These are phyloP conservation scores for Fusarium sp. DNA, from an alignment of 2,329 filamentous ascomycete genomes.

Conservation along the genomic window DNA sequence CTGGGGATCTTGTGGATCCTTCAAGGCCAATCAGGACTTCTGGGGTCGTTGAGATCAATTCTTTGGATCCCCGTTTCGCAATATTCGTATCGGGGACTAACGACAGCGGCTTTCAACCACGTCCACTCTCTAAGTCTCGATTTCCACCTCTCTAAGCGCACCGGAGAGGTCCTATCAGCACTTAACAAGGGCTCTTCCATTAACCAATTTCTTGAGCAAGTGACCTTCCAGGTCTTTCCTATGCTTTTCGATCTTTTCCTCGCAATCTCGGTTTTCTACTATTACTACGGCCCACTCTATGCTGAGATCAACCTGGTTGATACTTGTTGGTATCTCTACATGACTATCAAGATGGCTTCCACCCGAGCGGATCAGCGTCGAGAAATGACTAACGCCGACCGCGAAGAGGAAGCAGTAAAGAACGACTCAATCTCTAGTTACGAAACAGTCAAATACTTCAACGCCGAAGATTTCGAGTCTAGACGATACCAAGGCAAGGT, in stretches of 20 bases:
- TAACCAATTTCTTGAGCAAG: constrained; percentile 95
- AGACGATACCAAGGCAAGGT: constrained; percentile 78
- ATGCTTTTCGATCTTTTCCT: constrained; percentile 93
- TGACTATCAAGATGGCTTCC: constrained; percentile 95
- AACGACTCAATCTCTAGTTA: constrained; percentile 99
- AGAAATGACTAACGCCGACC: constrained; percentile 93
- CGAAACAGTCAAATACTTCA: constrained; percentile 94
- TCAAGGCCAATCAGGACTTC: constrained; percentile 87
- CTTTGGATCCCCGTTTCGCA: constrained; percentile 98
- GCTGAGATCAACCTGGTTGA: constrained; percentile 89
- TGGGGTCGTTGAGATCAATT: constrained; percentile 83
- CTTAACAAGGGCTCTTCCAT: constrained; percentile 96
- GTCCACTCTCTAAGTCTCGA: constrained; percentile 95
- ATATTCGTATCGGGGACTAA: constrained; percentile 94
- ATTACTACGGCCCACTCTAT: constrained; percentile 73
- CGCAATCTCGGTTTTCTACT: constrained; percentile 83
- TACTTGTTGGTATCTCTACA: constrained; percentile 95
- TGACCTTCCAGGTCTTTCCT: constrained; percentile 94
- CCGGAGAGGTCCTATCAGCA: constrained; percentile 93
- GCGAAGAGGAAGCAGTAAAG: constrained; percentile 96
- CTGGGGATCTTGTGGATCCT: constrained; percentile 80
- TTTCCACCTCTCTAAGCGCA: constrained; percentile 96
- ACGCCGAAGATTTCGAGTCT: constrained; percentile 84
- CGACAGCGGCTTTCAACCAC: constrained; percentile 95
- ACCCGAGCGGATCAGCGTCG: constrained; percentile 91